Percentiles rank a stretch among this genome's conserved stretches.
phyloP scores from a whole-genome alignment of 2,329 filamentous ascomycete genomes.

The Leptographium radiaticola region DNA sequence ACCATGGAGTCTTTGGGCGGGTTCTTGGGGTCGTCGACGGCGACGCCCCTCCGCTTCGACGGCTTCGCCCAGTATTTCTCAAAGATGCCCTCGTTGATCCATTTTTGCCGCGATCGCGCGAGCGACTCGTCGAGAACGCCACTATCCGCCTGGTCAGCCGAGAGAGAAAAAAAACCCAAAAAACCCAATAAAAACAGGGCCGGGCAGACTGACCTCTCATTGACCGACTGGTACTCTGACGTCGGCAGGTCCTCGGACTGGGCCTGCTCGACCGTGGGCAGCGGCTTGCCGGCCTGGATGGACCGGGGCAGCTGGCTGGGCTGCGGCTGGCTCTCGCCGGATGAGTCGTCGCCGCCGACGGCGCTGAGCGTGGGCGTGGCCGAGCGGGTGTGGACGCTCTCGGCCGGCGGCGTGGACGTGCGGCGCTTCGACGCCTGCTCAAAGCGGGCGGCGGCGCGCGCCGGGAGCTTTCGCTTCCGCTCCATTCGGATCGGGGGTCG shows the following conservation, averaged over 20 bases:
- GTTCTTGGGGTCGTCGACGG: constrained; percentile 52
- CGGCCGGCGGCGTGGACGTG: constrained; percentile 37
- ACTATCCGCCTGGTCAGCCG: constrained; percentile 28
- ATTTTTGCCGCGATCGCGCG: constrained; percentile 57
- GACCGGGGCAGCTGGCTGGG: constrained; percentile 44
- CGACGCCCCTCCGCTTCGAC: constrained; percentile 50
- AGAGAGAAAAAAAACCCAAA: not conserved
- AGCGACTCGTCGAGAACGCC: constrained; percentile 65
- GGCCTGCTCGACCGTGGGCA: constrained; percentile 56
- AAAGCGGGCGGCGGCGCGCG: constrained; percentile 46
- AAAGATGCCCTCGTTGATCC: constrained; percentile 60
- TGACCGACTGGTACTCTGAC: constrained; percentile 59
- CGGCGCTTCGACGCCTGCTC: constrained; percentile 49
- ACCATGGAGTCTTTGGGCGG: constrained; percentile 59
- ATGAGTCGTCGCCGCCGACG: constrained; percentile 12
- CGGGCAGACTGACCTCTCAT: constrained; percentile 46
- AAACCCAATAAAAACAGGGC: not conserved
- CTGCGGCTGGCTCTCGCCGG: constrained; percentile 22
- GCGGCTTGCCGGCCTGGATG: constrained; percentile 49
- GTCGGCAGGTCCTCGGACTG: constrained; percentile 50
- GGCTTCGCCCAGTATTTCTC: constrained; percentile 70
- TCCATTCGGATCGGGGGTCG: constrained; percentile 32
- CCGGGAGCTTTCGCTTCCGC: constrained; percentile 51
- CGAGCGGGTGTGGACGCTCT: constrained; percentile 24
- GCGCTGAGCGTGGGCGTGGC: constrained; percentile 28